Evolutionary conservation across 257 asterid species (phyloP).

Genomic region (Paraleonurus japonicus): DNA sequence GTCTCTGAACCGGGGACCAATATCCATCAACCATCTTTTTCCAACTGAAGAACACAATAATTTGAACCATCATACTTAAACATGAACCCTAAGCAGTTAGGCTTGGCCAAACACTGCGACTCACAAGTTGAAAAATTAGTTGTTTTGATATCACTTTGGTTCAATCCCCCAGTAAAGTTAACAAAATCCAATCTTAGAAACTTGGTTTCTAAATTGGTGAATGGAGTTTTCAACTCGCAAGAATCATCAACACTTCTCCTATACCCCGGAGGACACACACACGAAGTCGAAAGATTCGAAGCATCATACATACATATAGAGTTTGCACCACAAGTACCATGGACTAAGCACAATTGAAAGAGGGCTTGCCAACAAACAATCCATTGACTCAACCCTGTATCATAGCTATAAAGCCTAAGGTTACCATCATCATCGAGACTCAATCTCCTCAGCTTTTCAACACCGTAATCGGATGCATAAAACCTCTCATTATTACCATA

Average conservation of each 20-base stretch:
- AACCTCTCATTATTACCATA: conserved; percentile 24
- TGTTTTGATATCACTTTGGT: conserved; percentile 41
- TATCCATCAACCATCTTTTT: conserved; percentile 50
- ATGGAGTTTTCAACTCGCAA: conserved; percentile 43
- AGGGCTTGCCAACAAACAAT: conserved; percentile 62
- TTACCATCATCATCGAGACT: conserved; percentile 73
- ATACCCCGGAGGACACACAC: conserved; percentile 85
- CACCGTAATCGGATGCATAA: conserved; percentile 54
- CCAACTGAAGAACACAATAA: conserved; percentile 59
- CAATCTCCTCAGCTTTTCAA: conserved; percentile 48
- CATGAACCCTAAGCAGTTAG: conserved; percentile 60
- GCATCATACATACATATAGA: conserved; percentile 60
- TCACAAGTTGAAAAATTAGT: conserved; percentile 45
- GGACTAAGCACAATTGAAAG: conserved; percentile 48
- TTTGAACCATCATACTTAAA: conserved; percentile 66
- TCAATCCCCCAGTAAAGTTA: conserved; percentile 53
- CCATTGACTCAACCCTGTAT: conserved; percentile 43
- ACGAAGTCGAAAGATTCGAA: conserved; percentile 45
- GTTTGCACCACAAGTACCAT: conserved; percentile 67
- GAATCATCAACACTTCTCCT: conserved; percentile 22
- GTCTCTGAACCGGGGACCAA: conserved; percentile 68
- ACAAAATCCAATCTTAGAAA: conserved; percentile 68
- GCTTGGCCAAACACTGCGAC: conserved; percentile 32
- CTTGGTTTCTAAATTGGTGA: conserved; percentile 38
- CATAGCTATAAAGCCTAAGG: conserved; percentile 60